Percentiles rank a stretch among this genome's conserved stretches.
Conservation (phyloP, 1,139 yeast species). For the Nakaseomyces bracarensis region DNA sequence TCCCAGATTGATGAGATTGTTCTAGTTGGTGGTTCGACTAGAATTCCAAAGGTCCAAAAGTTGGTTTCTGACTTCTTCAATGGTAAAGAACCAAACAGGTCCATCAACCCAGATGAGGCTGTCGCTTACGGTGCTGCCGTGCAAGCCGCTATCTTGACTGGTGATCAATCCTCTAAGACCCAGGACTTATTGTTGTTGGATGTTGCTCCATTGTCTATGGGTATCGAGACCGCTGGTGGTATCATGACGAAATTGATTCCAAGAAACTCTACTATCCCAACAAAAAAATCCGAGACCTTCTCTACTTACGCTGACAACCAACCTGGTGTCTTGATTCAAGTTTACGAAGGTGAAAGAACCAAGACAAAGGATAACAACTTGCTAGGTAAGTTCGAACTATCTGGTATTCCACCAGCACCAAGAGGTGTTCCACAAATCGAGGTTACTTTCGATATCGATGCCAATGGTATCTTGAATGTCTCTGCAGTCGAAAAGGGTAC, state of each 20-base stretch:
- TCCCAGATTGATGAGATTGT: conserved; percentile 89
- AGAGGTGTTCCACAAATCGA: conserved; percentile 97
- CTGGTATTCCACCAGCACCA: conserved; percentile 95
- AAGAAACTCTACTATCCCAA: conserved; percentile 94
- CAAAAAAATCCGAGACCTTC: conserved; percentile 91
- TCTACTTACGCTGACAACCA: conserved; percentile 96
- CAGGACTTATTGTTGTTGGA: conserved; percentile 82
- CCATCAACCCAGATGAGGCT: conserved; percentile 98
- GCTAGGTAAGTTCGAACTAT: conserved; percentile 87
- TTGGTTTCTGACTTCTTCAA: conserved; percentile 95
- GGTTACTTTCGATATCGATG: conserved; percentile 91
- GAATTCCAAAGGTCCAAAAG: conserved; percentile 98
- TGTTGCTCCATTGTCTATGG: conserved; percentile 87
- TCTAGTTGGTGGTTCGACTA: conserved; percentile 99
- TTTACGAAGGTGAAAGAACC: conserved; percentile 93
- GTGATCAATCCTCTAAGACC: conserved; percentile 70
- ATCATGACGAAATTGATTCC: conserved; percentile 94
- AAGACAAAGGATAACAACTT: conserved; percentile 89
- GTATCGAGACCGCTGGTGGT: conserved; percentile 97
- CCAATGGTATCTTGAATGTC: conserved; percentile 92
- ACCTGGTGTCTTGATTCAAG: conserved; percentile 92
- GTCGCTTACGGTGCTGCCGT: conserved; percentile 97
- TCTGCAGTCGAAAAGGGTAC: conserved; percentile 93
- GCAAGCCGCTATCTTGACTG: conserved; percentile 86
- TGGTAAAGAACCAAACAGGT: conserved; percentile 93